Percentiles rank a stretch among this genome's conserved stretches.
phyloP scores from a whole-genome alignment of 352 stramenopile genomes.

The Pythium brassicae region DNA sequence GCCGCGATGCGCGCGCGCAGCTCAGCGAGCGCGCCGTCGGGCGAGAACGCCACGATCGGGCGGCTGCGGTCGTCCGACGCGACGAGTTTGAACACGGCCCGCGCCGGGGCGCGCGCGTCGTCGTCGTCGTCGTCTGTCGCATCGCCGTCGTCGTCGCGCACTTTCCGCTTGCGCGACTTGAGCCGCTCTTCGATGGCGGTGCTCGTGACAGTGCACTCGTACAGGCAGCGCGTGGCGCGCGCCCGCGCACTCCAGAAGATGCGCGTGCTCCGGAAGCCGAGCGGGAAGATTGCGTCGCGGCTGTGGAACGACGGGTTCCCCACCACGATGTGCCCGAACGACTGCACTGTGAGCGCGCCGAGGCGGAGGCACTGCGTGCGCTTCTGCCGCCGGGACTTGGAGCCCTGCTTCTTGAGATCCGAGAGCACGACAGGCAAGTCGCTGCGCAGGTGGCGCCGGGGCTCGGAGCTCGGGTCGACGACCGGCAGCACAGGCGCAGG shows the following conservation, averaged over 20 bases:
- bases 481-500: slow-evolving; percentile 42
- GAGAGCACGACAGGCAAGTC: slow-evolving; percentile 31
- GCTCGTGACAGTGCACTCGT: slow-evolving; percentile 88
- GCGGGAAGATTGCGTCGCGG: slow-evolving; percentile 81
- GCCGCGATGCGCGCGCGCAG: slow-evolving; percentile 65
- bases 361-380: slow-evolving; percentile 62
- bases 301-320: slow-evolving; percentile 84
- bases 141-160: background rate
- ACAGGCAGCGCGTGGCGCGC: slow-evolving; percentile 74
- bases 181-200: slow-evolving; percentile 57
- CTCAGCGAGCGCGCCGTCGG: slow-evolving; percentile 68
- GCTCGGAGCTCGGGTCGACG: slow-evolving; percentile 39
- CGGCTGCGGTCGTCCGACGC: slow-evolving; percentile 61
- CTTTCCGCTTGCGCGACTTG: slow-evolving; percentile 8
- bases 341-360: slow-evolving; percentile 78
- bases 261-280: slow-evolving; percentile 87
- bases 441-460: slow-evolving; percentile 36
- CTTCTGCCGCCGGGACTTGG: slow-evolving; percentile 36
- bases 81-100: slow-evolving; percentile 73
- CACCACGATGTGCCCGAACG: slow-evolving; percentile 74
- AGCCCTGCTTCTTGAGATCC: slow-evolving; percentile 64
- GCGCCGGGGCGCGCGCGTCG: slow-evolving; percentile 12
- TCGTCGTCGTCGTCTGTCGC: background rate
- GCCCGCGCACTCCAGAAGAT: slow-evolving; percentile 89
- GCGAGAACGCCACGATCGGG: slow-evolving; percentile 57